Percentiles rank a stretch among this genome's conserved stretches.
Evolutionary conservation across 805 yeast genomes (phyloP).

Genomic region (Lachancea fermentati): DNA sequence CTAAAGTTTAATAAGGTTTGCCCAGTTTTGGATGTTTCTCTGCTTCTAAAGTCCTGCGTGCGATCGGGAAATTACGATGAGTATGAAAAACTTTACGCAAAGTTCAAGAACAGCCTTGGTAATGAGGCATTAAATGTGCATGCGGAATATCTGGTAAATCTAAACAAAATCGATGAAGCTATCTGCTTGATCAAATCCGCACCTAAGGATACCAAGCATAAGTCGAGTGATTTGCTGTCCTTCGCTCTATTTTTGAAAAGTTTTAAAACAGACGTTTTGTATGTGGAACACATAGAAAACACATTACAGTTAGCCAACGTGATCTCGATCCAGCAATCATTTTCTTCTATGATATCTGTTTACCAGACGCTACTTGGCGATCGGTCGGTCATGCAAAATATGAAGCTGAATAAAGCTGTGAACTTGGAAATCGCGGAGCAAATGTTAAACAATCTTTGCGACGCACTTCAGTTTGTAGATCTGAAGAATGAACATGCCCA

Average conservation of each 20-base stretch:
- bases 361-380: constrained; percentile 7
- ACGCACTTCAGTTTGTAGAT: constrained; percentile 17
- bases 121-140: constrained; percentile 13
- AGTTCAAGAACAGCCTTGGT: constrained; percentile 15
- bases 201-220: constrained; percentile 11
- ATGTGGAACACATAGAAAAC: constrained; percentile 17
- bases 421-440: constrained; percentile 18
- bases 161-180: constrained; percentile 19
- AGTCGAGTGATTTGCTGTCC: constrained; percentile 20
- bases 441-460: constrained; percentile 26
- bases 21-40: constrained; percentile 23
- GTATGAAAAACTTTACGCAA: constrained; percentile 15
- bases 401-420: constrained; percentile 5
- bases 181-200: constrained; percentile 14
- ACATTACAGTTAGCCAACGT: constrained; percentile 27
- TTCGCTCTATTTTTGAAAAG: constrained; percentile 24
- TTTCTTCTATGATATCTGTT: constrained; percentile 16
- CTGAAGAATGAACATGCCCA: constrained; percentile 6
- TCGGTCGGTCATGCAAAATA: background rate
- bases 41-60: constrained; percentile 23
- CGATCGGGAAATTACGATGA: constrained; percentile 20
- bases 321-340: constrained; percentile 20
- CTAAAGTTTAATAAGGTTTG: constrained; percentile 20
- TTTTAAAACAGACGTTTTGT: constrained; percentile 11
- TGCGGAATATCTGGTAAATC: constrained; percentile 22